phyloP scores from a whole-genome alignment of 129 eudicot genomes.

The Tanacetum coccineum region DNA sequence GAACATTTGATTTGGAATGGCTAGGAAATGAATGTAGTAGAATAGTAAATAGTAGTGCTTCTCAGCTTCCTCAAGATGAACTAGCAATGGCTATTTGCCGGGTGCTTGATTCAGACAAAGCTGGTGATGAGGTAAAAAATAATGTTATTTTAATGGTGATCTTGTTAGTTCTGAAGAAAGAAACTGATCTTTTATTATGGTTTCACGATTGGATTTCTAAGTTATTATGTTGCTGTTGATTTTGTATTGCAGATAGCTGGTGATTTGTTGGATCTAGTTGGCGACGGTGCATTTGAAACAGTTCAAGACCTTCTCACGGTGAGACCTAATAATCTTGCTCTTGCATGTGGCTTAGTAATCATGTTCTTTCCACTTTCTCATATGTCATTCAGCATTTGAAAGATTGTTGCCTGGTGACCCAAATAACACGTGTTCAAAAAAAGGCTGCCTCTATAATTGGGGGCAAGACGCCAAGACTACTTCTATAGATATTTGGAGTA shows the following conservation, averaged over 20 bases:
- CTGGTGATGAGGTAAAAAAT: conserved; percentile 86
- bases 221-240: conserved; percentile 7
- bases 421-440: neutral
- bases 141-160: conserved; percentile 8
- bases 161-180: conserved; percentile 17
- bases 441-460: neutral
- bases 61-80: conserved; percentile 92
- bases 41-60: conserved; percentile 66
- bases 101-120: conserved; percentile 87
- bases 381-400: conserved; percentile 4
- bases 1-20: conserved; percentile 73
- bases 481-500: conserved; percentile 8
- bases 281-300: conserved; percentile 83
- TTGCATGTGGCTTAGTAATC: conserved; percentile 2
- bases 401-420: conserved; percentile 11
- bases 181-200: neutral
- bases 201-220: conserved; percentile 4
- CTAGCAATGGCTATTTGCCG: conserved; percentile 95
- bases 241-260: conserved; percentile 74
- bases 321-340: conserved; percentile 15
- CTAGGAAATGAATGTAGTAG: conserved; percentile 67
- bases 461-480: neutral
- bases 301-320: conserved; percentile 85
- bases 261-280: conserved; percentile 91
- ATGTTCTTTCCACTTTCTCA: neutral